Base-by-base conservation (phyloP, 805 yeast genomes). In the Clavispora asparagi region DNA sequence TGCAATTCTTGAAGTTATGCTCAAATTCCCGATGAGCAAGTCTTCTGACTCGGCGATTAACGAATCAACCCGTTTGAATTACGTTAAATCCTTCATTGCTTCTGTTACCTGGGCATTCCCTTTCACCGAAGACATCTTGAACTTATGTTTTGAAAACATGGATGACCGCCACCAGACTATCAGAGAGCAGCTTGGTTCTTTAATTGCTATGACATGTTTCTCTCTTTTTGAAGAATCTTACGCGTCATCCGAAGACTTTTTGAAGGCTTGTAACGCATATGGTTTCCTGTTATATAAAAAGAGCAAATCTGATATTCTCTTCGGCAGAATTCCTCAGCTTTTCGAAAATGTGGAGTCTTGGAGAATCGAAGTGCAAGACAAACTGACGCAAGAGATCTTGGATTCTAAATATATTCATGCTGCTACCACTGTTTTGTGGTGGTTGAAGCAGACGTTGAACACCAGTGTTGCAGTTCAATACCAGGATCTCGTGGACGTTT, bases 111-210 rank as follows among this genome's bases (percentile, higher is more conserved):
- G 84, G 79, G 74, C 78, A 48, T 77, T 76, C 45, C 79, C 79
- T 14, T 63, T 73, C 23, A 68, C 79, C n/a, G 78, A 73, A 7
- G 63, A 62, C 2, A 55, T 80, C 19, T 44, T 67, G 39, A 63
- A 72, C 0, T 62, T 76, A 51, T 65, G 83, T 48, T 67, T 81
- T 54, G 61, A 61, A 1, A 70, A 77, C 28, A 61, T 85, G 36
- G 71, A 77, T 39, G 90, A 87, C 59, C 84, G 86, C 6, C 86
- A 86, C 59, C 83, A 82, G 46, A 79, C 80, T 10, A 90, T 91
- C 6, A 72, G 96, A 19, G 80, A 76, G 17, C 81, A 81, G 42
- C 68, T 86, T 41, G 92, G 91, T 0, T 71, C 79, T 2, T 65
- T 83, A 6, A 59, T 89, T 38, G 77, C 79, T 10, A 74, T 65